Evolutionary conservation across 441 rosid species (phyloP).

Genomic region (Croton laevigatus): DNA sequence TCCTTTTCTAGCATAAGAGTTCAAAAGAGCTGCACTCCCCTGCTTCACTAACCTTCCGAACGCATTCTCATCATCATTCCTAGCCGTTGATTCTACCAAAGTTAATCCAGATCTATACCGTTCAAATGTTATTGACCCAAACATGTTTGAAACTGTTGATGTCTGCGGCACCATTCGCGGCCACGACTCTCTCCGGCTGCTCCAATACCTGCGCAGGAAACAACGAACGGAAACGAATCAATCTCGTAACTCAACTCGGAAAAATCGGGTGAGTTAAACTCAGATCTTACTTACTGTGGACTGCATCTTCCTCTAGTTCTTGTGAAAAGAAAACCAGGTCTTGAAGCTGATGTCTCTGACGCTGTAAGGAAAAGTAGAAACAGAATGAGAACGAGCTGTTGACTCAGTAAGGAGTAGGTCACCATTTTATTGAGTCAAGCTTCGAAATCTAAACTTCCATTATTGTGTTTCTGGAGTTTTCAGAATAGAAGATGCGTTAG

Average conservation of each 20-base stretch:
- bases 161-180: constrained; percentile 83
- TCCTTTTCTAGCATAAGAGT: constrained; percentile 63
- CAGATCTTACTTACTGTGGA: constrained; percentile 68
- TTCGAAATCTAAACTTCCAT: constrained; percentile 14
- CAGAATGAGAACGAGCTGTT: constrained; percentile 29
- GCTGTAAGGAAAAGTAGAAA: constrained; percentile 28
- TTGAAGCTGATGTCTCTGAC: constrained; percentile 25
- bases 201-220: constrained; percentile 92
- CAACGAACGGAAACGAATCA: neutral
- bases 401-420: constrained; percentile 21
- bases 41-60: constrained; percentile 59
- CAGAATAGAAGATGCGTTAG: neutral
- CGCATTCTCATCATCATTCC: constrained; percentile 49
- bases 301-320: constrained; percentile 80
- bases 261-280: neutral
- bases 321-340: constrained; percentile 58
- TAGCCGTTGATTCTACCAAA: constrained; percentile 57
- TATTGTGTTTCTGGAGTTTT: neutral
- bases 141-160: constrained; percentile 71
- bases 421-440: constrained; percentile 22
- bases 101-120: constrained; percentile 78
- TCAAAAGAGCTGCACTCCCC: constrained; percentile 78
- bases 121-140: constrained; percentile 58
- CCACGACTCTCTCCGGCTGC: constrained; percentile 72
- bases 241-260: neutral